Evolutionary conservation across 768 basidiomycete genomes (phyloP), one percentile per base, ranked within the genome.

Genomic region (Hygrocybe coccinea): DNA sequence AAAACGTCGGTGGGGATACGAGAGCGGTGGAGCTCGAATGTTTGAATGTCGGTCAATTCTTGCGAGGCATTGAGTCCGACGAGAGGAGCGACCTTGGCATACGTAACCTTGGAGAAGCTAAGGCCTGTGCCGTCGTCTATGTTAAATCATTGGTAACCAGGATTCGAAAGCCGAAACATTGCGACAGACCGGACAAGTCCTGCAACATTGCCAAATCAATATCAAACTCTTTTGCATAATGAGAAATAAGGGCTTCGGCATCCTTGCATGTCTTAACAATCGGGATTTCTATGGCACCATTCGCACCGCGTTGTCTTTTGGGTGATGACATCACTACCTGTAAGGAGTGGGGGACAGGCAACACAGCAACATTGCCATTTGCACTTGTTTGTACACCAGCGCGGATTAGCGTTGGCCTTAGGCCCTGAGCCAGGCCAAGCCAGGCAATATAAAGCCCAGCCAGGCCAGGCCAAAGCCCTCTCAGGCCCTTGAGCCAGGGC

Each of bases 1-100:
- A 64, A 66, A 54, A 66, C 5, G 38, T 48, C 17, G 19, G 61
- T 64, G 51, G 63, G 63, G 61, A 66, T 63, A 34, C 65, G 60
- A 61, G 65, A 60, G 37, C 60, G 63, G 47, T 61, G 52, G 54
- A 65, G 46, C 46, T 64, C 56, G 53, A 65, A 64, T 6, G 54
- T 62, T 49, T 44, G 44, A 56, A 59, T 59, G 49, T 62, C 63
- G 3, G 25, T 14, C 45, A 62, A 52, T 37, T 51, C 34, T 14
- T 52, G 35, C 21, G 6, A 1, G 33, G 60, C 61, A 29, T 54
- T 43, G 49, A 64, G 63, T 54, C 57, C 58, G 34, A 64, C 63
- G 48, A 53, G 47, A 50, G 58, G 57, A 55, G 63, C 63, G 19
- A 48, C 58, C 24, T 60, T 34, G 24, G 17, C 47, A 60, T 59